Base-by-base conservation (phyloP, 352 stramenopile genomes). In the Phytopythium kandeliae region DNA sequence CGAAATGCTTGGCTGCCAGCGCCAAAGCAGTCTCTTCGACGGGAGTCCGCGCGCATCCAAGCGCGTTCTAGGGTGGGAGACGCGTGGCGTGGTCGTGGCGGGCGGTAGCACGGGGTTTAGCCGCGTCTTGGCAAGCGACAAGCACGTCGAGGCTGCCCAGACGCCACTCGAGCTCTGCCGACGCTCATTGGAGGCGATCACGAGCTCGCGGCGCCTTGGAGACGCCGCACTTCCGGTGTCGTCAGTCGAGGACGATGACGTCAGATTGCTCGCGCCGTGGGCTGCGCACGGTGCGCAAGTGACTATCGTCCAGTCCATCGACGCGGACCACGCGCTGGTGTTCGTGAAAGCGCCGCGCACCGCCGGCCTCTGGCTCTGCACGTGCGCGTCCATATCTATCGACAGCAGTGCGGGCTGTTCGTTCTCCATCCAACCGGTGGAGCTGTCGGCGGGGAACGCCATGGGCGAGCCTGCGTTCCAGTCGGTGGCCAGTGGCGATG, bases 261-360 rank as follows among this genome's bases (percentile, higher is more conserved):
- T 50, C 30, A 2, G 17, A 9, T 11, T 40, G n/a, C 15, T 25
- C 33, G 15, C 21, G 1, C 31, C 46, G 13, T 52, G 46, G 46
- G 15, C 10, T 22, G 28, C 17, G 6, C 26, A 9, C 19, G 35
- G 24, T 10, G 33, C 17, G 3, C 9, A 21, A 4, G 21, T 43
- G 1, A 25, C 31, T 1, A n/a, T 34, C 16, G 15, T 44, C 24
- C 46, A 52, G 31, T 24, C 15, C 0, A 44, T 52, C 33, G 33
- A 34, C 21, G 21, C 12, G 0, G 46, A 52, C 35, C 46, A 43
- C 24, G 46, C 31, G n/a, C 13, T 52, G 31, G 22, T 52, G 15
- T 16, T 25, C 8, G 15, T 30, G 22, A 13, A 8, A 8, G 33
- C 1, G 11, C 7, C 21, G 3, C 17, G 13, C 13, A 3, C 3